These are phyloP conservation scores for Hypoxylon perforatum DNA, from an alignment of 495 filamentous ascomycete genomes.

Conservation along the genomic window DNA sequence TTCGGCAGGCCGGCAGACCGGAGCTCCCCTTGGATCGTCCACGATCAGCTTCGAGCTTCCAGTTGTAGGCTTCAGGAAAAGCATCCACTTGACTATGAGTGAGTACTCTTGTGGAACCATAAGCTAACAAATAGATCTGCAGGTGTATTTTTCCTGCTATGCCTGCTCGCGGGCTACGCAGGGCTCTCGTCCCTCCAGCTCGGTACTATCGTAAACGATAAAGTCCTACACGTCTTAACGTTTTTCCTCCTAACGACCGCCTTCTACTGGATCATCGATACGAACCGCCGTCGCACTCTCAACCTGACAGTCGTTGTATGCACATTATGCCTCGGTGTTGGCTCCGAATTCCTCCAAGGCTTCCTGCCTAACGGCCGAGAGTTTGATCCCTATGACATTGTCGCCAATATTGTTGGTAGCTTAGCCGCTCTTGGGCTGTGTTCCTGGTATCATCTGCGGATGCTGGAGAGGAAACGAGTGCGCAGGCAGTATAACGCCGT, in stretches of 20 bases:
- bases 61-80: no score
- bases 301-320: slow-evolving; percentile 87
- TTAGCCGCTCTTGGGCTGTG: slow-evolving; percentile 75
- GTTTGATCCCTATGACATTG: slow-evolving; percentile 87
- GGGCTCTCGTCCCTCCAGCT: slow-evolving; percentile 74
- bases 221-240: slow-evolving; percentile 85
- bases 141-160: slow-evolving; percentile 83
- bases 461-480: slow-evolving; percentile 88
- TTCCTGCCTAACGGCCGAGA: slow-evolving; percentile 81
- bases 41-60: slow-evolving; percentile 13
- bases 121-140: slow-evolving; percentile 10
- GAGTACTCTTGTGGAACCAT: background rate
- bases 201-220: slow-evolving; percentile 75
- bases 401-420: slow-evolving; percentile 88
- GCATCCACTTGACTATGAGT: no score
- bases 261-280: slow-evolving; percentile 98
- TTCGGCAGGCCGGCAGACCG: background rate
- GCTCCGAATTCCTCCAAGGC: slow-evolving; percentile 86
- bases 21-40: background rate
- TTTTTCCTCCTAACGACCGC: slow-evolving; percentile 88
- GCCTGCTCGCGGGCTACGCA: slow-evolving; percentile 79
- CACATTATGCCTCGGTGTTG: slow-evolving; percentile 77
- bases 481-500: slow-evolving; percentile 76
- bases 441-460: slow-evolving; percentile 91
- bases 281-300: slow-evolving; percentile 81